phyloP scores from a whole-genome alignment of 176 grass and related monocot species.

The Oryza glumipatula region DNA sequence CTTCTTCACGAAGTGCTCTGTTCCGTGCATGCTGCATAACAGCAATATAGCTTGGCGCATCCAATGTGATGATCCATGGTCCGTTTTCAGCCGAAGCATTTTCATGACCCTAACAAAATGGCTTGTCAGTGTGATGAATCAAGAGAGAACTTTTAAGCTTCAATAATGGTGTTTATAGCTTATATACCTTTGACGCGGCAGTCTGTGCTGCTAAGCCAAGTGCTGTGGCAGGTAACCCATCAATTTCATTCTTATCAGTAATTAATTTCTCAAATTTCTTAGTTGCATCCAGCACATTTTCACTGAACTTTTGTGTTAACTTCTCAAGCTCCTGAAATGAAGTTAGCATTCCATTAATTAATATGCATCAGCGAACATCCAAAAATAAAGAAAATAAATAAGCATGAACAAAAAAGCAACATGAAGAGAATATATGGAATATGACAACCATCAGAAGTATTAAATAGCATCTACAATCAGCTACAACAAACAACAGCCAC shows the following conservation, averaged over 20 bases:
- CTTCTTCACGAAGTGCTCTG: constrained; percentile 85
- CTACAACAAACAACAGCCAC: not conserved
- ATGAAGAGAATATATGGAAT: not conserved
- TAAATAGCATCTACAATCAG: not conserved
- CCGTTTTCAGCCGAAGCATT: constrained; percentile 90
- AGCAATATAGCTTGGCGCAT: constrained; percentile 81
- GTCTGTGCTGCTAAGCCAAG: constrained; percentile 91
- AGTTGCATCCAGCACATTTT: constrained; percentile 94
- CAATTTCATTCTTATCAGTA: constrained; percentile 87
- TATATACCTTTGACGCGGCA: constrained; percentile 68
- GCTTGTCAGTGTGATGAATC: not conserved
- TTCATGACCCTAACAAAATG: constrained; percentile 72
- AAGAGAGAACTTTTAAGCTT: not conserved
- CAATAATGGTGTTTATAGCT: not conserved
- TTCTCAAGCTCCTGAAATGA: constrained; percentile 92
- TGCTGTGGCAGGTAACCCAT: constrained; percentile 77
- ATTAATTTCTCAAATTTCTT: constrained; percentile 95
- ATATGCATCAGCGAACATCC: not conserved
- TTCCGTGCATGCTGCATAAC: constrained; percentile 96
- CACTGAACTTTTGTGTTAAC: constrained; percentile 86
- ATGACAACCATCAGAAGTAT: not conserved
- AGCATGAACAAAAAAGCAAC: not conserved
- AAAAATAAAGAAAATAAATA: not conserved
- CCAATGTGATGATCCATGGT: constrained; percentile 94
- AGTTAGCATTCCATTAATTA: constrained; percentile 6